phyloP scores from a whole-genome alignment of 1,284 basidiomycete species.

The Moniliophthora roreri region DNA sequence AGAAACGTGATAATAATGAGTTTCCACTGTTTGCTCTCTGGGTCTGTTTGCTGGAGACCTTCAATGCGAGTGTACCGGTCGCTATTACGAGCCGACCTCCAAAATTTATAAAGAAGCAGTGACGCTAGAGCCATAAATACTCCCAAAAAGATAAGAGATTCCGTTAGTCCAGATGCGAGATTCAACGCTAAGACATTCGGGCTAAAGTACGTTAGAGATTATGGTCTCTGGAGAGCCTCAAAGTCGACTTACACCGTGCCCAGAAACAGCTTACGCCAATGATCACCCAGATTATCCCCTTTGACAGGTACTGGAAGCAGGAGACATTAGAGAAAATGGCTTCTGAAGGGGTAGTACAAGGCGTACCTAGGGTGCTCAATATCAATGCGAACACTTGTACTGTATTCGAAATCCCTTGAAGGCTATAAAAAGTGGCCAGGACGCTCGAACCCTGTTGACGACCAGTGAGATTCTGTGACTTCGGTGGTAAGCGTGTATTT shows the following conservation, averaged over 20 bases:
- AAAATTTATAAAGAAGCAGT: constrained; percentile 56
- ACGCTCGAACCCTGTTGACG: constrained; percentile 60
- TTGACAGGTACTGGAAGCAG: constrained; percentile 40
- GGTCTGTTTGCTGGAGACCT: constrained; percentile 49
- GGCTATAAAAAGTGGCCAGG: constrained; percentile 64
- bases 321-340: not conserved
- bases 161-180: constrained; percentile 52
- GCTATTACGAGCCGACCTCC: constrained; percentile 46
- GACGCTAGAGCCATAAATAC: constrained; percentile 56
- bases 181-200: constrained; percentile 73
- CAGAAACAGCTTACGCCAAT: constrained; percentile 59
- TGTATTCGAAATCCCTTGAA: constrained; percentile 66
- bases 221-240: constrained; percentile 4
- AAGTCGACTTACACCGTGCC: constrained; percentile 57
- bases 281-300: constrained; percentile 34
- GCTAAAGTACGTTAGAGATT: constrained; percentile 33
- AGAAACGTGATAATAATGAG: constrained; percentile 61
- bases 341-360: not conserved
- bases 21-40: constrained; percentile 46
- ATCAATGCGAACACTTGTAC: constrained; percentile 71
- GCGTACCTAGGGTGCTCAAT: constrained; percentile 60
- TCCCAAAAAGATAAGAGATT: constrained; percentile 55
- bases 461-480: not conserved
- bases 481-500: too few species aligned
- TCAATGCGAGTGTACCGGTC: constrained; percentile 50